Conservation (phyloP, 2,329 filamentous ascomycete species). For the Sporothrix humicola region DNA sequence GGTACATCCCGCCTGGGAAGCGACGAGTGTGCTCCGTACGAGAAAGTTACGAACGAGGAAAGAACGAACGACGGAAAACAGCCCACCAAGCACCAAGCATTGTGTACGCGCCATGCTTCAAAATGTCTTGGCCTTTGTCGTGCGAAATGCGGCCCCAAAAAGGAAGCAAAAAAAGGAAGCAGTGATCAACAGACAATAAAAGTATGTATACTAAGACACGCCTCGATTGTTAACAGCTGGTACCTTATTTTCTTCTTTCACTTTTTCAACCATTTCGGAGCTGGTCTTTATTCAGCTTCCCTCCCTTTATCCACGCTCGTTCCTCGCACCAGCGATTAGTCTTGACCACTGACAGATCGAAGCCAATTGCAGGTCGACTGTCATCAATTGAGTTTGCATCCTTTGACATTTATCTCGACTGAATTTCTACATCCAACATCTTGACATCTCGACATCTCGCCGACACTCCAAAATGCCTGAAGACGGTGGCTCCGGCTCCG, state of each 20-base stretch:
- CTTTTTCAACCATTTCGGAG: neutral
- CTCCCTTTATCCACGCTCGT: neutral
- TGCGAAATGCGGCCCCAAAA: neutral
- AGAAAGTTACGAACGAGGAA: neutral
- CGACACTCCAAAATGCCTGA: slow-evolving; percentile 27
- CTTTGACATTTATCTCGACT: neutral
- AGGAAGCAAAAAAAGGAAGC: neutral
- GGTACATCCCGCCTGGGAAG: neutral
- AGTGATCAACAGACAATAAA: neutral
- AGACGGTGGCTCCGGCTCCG: neutral
- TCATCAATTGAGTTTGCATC: neutral
- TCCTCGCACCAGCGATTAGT: neutral
- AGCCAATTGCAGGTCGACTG: neutral
- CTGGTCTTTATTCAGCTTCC: slow-evolving; percentile 20
- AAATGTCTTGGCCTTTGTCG: slow-evolving; percentile 15
- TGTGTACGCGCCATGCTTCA: slow-evolving; percentile 1
- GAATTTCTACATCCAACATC: neutral
- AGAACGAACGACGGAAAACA: neutral
- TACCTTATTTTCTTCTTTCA: neutral
- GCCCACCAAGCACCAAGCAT: neutral
- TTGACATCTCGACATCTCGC: neutral
- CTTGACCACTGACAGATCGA: neutral
- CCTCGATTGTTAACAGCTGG: neutral
- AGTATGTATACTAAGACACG: slow-evolving; percentile 12
- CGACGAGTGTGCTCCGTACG: no score